These are phyloP conservation scores for Neurospora sp. DNA, from an alignment of 495 filamentous ascomycete species.

Conservation along the genomic window DNA sequence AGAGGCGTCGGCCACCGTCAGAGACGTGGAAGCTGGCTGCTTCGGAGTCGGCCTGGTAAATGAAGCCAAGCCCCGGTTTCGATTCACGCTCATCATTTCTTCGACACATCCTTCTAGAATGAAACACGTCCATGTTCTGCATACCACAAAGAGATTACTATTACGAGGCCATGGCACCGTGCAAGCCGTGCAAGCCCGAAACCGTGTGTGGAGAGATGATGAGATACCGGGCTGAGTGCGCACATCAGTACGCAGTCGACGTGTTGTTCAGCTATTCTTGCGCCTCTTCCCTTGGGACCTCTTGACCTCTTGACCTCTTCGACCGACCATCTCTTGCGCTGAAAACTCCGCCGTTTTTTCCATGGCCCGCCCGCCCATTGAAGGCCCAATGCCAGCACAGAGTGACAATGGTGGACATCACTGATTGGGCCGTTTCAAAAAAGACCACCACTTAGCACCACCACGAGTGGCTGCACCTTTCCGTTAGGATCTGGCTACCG, in stretches of 20 bases:
- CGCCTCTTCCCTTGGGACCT: background rate
- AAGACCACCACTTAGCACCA: background rate
- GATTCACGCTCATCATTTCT: slow-evolving; percentile 4
- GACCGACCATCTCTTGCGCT: background rate
- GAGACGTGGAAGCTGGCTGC: background rate
- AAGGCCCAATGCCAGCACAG: background rate
- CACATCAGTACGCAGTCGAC: background rate
- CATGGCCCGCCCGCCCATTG: background rate
- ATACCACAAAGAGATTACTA: slow-evolving; percentile 6
- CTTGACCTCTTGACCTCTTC: background rate
- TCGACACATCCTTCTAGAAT: slow-evolving; percentile 23
- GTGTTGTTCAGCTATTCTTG: background rate
- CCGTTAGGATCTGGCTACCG: background rate
- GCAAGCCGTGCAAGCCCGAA: slow-evolving; percentile 1
- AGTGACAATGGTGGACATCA: background rate
- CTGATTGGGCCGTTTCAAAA: background rate
- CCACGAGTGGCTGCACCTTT: background rate
- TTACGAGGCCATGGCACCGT: slow-evolving; percentile 11
- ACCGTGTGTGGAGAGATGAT: background rate
- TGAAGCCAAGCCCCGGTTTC: slow-evolving; percentile 4
- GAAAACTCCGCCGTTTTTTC: background rate
- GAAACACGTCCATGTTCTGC: slow-evolving; percentile 19
- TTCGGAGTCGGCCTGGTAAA: slow-evolving; percentile 8
- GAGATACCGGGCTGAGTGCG: background rate
- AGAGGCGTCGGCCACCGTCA: background rate